Evolutionary conservation across 2,329 filamentous ascomycete species (phyloP), one percentile per base, ranked within the genome.

Genomic region (Claviceps humidiphila): DNA sequence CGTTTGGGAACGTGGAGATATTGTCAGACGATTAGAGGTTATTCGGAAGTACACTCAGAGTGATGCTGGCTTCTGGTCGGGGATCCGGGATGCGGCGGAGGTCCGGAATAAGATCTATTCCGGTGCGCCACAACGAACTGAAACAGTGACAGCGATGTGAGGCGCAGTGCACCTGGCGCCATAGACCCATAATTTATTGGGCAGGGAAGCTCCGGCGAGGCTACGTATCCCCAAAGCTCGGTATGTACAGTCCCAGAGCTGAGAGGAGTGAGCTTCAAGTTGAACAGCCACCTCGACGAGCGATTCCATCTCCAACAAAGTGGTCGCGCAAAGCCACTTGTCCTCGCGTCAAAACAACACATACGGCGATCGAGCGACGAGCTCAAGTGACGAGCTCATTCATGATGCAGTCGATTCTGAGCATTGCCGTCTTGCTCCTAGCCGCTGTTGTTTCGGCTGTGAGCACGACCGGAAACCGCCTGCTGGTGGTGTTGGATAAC

Each of bases 401-500:
- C 52, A 60, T 49, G 50, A 93, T 94, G 88, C 79, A 81, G 78
- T 86, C 84, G 74, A 71, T 85, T 65, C 68, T 85, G 71, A 84
- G 84, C 61, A 75, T 87, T 64, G 71, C 89, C 58, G 68, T 88
- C 55, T 72, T 89, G 62, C 74, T 81, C 57, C 75, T 87, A 57
- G 71, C 80, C 57, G 77, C 83, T 63, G 73, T 81, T 53, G 86
- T 81, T 59, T 79, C 84, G 67, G 89, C 89, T 53, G 71, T 85
- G 63, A 95, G 90, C 73, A 84, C 83, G 57, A 77, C 81, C 48
- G 93, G 91, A 55, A 80, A 79, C 68, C 80, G 89, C 65, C 71
- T 97, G 68, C 75, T 98, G 63, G 89, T 94, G 55, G 78, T 98
- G 54, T 71, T 95, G 51, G 91, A 97, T 63, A 85, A 95, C 61